Base-by-base conservation (phyloP, 2,329 filamentous ascomycete species). In the Fusarium duplospermum region DNA sequence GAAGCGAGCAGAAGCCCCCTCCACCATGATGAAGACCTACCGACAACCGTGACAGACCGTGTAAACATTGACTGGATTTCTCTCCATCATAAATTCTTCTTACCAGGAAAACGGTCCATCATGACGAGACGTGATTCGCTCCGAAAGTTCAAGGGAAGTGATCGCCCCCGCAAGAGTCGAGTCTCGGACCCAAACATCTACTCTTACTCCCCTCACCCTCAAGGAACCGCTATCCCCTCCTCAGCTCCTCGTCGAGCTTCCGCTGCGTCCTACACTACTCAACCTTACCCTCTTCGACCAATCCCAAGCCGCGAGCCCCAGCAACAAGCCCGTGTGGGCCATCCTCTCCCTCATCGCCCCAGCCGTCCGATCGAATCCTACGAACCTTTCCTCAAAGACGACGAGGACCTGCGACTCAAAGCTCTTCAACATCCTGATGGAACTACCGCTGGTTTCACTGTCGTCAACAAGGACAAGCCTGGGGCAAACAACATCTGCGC, bases 401-500 rank as follows among this genome's bases (percentile, higher is more conserved):
- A 74, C 59, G 71, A 74, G 6, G n/a, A 56, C 0, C 62, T 75
- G 35, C 50, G 22, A 3, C 72, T 75, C 1, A 66, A 73, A 9
- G 60, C 62, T 6, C 10, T 70, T 16, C 59, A 60, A 6, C 33
- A 64, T 8, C 35, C 29, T 7, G 50, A 67, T 10, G 66, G 29
- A 10, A 56, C 58, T 13, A 58, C 58, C 0, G n/a, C 62, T 4
- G 66, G 69, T 0, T 24, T 73, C 20, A 45, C n/a, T 18, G 56
- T 73, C 11, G 20, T 63, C 8, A 52, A 67, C 24, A 60, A 36
- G 24, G 27, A 29, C 18, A 40, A 22, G 16, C 57, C n/a, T 7
- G 11, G 14, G 4, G 38, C 45, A 11, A 73, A 70, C 14, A 75
- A 75, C 10, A 8, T 67, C 36, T 63, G 27, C 14, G 62, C 72